phyloP scores from a whole-genome alignment of 1,139 yeast species.

The Meyerozyma carpophila region DNA sequence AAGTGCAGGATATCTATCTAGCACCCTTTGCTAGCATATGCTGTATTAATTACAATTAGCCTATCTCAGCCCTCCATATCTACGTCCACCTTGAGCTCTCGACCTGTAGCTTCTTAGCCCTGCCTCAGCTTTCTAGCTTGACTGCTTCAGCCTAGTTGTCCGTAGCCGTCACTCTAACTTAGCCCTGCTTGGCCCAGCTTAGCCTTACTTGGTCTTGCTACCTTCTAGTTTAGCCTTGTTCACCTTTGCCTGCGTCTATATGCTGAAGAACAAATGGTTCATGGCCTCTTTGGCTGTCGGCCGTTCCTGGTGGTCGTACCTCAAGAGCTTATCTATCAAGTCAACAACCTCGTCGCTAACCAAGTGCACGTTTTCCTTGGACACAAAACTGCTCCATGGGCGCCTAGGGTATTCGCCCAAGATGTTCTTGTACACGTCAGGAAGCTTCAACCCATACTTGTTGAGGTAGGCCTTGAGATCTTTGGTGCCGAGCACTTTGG shows the following conservation, averaged over 20 bases:
- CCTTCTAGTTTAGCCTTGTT: too few relatives aligned
- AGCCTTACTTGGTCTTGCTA: too few relatives aligned
- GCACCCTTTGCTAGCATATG: too few relatives aligned
- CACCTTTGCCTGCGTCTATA: neutral
- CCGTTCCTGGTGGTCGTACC: slow-evolving; percentile 93
- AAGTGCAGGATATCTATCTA: too few relatives aligned
- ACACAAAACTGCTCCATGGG: slow-evolving; percentile 85
- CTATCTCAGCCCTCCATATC: too few relatives aligned
- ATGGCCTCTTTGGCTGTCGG: slow-evolving; percentile 93
- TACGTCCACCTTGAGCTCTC: too few relatives aligned
- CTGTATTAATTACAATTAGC: too few relatives aligned
- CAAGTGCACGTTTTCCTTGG: slow-evolving; percentile 64
- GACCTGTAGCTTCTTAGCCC: too few relatives aligned
- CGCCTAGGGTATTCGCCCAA: slow-evolving; percentile 75
- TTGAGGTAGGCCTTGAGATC: slow-evolving; percentile 67
- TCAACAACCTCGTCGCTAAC: slow-evolving; percentile 71
- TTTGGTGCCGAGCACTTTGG: slow-evolving; percentile 87
- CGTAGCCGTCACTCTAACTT: too few relatives aligned
- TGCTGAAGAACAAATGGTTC: slow-evolving; percentile 47
- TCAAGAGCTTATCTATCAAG: slow-evolving; percentile 72
- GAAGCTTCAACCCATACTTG: slow-evolving; percentile 72
- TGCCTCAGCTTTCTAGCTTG: too few relatives aligned
- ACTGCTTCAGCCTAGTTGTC: too few relatives aligned
- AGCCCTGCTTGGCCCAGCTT: too few relatives aligned
- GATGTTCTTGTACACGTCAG: slow-evolving; percentile 72